Base-by-base conservation (phyloP, 2,329 filamentous ascomycete genomes). In the Stagonosporopsis cucurbitacearum region DNA sequence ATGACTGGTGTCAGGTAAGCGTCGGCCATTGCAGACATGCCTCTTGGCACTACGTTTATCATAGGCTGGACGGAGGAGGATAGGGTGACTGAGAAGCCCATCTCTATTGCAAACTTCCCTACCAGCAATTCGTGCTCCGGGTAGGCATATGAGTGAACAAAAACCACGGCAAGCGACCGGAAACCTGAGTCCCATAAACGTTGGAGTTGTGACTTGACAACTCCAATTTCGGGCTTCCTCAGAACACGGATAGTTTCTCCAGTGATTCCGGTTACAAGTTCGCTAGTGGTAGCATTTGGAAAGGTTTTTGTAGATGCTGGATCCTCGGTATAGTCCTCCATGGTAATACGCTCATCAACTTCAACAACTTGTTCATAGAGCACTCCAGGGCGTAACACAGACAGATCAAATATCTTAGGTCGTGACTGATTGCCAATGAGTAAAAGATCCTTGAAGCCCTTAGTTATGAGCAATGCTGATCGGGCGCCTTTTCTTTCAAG, bases 81-180 rank as follows among this genome's bases (percentile, higher is more conserved):
- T 1, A 68, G 57, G 1, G 70, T 69, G 22, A 73, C 60, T 15
- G 60, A 58, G 49, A 74, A 73, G 15, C 71, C 70, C 42, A 68
- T 67, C 3, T 70, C 51, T 22, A 46, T 12, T 30, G 28, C 28
- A 30, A 30, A 12, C 6, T 12, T 30, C 13, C 28, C 28, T 30
- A 30, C 28, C 41, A 57, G 44, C 2, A 60, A 33, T 43, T 73
- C 72, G 39, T 74, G 72, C 19, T 72, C 63, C 1, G 71, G 70
- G 36, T 68, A 75, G 1, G 67, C 66, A 41, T 75, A 75, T 6
- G 67, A 69, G 49, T 75, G 67, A 39, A 71, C 57, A 7, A 75
- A 68, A 6, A 69, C 70, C 6, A 78, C 68, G 0, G 74, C 75
- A 30, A 78, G 49, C 1, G 73, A 75, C 8, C 74, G 63, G 28